Percentiles rank a stretch among this genome's conserved stretches.
Evolutionary conservation across 2,329 filamentous ascomycete species (phyloP).

Genomic region (Apiospora kogelbergensis): DNA sequence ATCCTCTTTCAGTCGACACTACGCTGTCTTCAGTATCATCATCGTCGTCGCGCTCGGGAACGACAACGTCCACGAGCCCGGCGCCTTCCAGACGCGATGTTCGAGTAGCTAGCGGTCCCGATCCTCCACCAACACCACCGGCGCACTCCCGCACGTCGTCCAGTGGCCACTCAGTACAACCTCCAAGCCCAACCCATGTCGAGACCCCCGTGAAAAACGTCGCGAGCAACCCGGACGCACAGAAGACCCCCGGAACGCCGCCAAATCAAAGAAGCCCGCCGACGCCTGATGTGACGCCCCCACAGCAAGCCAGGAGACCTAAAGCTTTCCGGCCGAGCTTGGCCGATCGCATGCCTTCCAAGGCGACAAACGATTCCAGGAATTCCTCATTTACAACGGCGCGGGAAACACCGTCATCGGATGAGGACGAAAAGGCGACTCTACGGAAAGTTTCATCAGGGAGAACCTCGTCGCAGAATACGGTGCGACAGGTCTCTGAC

Average conservation of each 20-base stretch:
- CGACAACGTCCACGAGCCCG: neutral
- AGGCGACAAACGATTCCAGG: conserved; percentile 57
- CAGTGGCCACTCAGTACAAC: conserved; percentile 44
- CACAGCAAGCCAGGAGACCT: conserved; percentile 48
- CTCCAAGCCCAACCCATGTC: conserved; percentile 41
- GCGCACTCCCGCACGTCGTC: conserved; percentile 60
- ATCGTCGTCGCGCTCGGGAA: neutral
- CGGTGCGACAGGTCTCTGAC: conserved; percentile 38
- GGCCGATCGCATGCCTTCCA: conserved; percentile 50
- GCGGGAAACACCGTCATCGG: conserved; percentile 61
- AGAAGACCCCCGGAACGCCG: conserved; percentile 54
- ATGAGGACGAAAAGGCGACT: conserved; percentile 51
- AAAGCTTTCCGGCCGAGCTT: conserved; percentile 46
- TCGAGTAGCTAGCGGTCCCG: conserved; percentile 44
- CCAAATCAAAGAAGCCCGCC: conserved; percentile 67
- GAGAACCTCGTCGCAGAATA: conserved; percentile 42
- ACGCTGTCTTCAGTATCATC: neutral
- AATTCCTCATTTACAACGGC: conserved; percentile 74
- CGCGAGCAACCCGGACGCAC: conserved; percentile 35
- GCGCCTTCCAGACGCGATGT: neutral
- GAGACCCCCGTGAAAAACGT: conserved; percentile 39
- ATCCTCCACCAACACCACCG: conserved; percentile 63
- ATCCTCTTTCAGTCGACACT: conserved; percentile 10
- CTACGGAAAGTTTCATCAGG: conserved; percentile 41
- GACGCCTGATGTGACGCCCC: conserved; percentile 75